Base-by-base conservation (phyloP, 2,329 filamentous ascomycete genomes). In the Pseudogymnoascus sp. region DNA sequence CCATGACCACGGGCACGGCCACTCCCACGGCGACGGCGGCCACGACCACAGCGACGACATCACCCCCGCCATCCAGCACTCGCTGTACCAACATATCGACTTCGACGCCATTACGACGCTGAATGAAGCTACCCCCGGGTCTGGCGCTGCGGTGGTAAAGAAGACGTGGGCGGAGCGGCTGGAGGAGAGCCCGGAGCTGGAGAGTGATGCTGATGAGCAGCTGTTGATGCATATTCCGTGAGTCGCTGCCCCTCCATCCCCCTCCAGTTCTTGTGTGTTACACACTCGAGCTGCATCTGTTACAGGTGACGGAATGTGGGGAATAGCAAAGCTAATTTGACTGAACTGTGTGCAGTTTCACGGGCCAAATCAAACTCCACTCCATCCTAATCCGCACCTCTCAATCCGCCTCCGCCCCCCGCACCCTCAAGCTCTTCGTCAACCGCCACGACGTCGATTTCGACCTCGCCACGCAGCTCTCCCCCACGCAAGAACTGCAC, bases 41-140 rank as follows among this genome's bases (percentile, higher is more conserved):
- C 92, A 97, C 74, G 92, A 96, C 75, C 93, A 97, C 77, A 88
- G 84, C 55, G 90, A 97, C 78, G 93, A 97, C 78, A 85, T 96
- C 70, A 92, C 90, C 1, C 94, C 94, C 0, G 93, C 92, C 1
- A 81, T 97, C 14, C 93, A 97, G 75, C 88, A 87, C 69, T 91
- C 92, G 42, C 86, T 99, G 36, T 97, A 97, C 79, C 86, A 90
- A 67, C 89, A 96, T 73, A 92, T 99, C 75, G 85, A 92, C 74
- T 97, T 97, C 76, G 88, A 91, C 76, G 83, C 86, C 28, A 86
- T 99, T 66, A 84, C 80, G 38, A 94, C 93, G 0, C 78, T 97
- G 62, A 99, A 99, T 74, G 94, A 97, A 77, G 80, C 85, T 9
- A 74, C 76, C 12, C 77, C 85, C 6, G 84, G 86, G 64, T 83